A percentile compares a stretch with the other conserved stretches of the same genome.
phyloP scores from a whole-genome alignment of 2,329 filamentous ascomycete species.

The Cladophialophora yegresii region DNA sequence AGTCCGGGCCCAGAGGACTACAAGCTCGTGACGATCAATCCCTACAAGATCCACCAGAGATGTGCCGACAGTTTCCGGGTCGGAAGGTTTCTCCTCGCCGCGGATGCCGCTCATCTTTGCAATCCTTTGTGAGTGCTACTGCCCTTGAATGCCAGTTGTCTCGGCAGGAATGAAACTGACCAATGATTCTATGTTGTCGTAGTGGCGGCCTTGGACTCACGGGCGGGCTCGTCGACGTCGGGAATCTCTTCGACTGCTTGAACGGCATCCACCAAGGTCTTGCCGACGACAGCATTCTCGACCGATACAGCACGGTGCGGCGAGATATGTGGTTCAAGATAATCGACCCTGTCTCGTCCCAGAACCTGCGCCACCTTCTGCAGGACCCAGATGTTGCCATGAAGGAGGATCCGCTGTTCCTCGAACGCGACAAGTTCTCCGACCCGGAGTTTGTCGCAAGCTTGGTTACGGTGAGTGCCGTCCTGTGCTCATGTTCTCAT shows the following conservation, averaged over 20 bases:
- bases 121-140: constrained; percentile 40
- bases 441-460: constrained; percentile 12
- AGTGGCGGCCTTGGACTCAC: constrained; percentile 65
- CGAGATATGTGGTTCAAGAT: constrained; percentile 45
- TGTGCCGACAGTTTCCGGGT: constrained; percentile 61
- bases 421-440: constrained; percentile 31
- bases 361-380: constrained; percentile 45
- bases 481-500: not conserved
- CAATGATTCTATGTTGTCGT: constrained; percentile 18
- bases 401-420: constrained; percentile 39
- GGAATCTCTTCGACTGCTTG: constrained; percentile 63
- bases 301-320: constrained; percentile 48
- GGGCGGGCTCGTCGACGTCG: constrained; percentile 64
- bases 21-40: constrained; percentile 58
- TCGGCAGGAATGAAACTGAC: not conserved
- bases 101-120: constrained; percentile 60
- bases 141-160: not conserved
- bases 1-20: constrained; percentile 61
- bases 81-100: constrained; percentile 59
- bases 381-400: constrained; percentile 43
- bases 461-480: constrained; percentile 6
- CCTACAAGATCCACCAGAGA: constrained; percentile 64
- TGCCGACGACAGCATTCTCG: constrained; percentile 47
- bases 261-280: constrained; percentile 46
- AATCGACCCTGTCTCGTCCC: constrained; percentile 47